Evolutionary conservation across 257 asterid genomes (phyloP), one percentile per base, ranked within the genome.

Genomic region (Solanum pennellii): DNA sequence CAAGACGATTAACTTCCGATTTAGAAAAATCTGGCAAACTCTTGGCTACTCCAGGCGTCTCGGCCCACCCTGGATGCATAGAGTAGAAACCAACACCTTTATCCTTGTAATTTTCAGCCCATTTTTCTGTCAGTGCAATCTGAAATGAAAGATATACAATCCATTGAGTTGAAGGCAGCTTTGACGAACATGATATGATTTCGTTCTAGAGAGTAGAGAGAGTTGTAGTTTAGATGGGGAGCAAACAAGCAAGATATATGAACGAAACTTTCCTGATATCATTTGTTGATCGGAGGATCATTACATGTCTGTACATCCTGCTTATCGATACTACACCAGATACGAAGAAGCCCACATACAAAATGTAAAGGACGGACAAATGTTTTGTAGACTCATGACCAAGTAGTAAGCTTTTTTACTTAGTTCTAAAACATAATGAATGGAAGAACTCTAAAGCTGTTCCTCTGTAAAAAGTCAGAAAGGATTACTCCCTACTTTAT

Each of bases 31-130:
- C 72, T 1, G 98, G 98, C 93, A 97, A 85, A 80, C 98, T 97
- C 82, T 89, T 94, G 91, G 95, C 87, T 44, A 97, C 98, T 89
- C 99, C 99, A 5, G 99, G 98, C 31, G 98, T 97, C 92, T 93
- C 98, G 16, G 99, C 99, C 99, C 99, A 97, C 68, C 99, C 98
- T 2, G 99, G 99, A 91, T 95, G 98, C 99, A 97, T 97, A 42
- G 98, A 89, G 92, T 94, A 97, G 94, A 97, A 97, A 35, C 95
- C 93, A 47, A 95, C 86, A 31, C 94, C 96, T 92, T 91, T 93
- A 44, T 92, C 93, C 86, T 92, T 92, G 94, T 97, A 91, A 15
- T 15, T 85, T 39, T 94, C 95, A 4, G 96, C 95, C 98, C 99
- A 97, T 82, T 94, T 95, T 86, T 95, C 99, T 16, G 98, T 97